phyloP scores from a whole-genome alignment of 805 yeast species.

The Ascoidea rubescens region DNA sequence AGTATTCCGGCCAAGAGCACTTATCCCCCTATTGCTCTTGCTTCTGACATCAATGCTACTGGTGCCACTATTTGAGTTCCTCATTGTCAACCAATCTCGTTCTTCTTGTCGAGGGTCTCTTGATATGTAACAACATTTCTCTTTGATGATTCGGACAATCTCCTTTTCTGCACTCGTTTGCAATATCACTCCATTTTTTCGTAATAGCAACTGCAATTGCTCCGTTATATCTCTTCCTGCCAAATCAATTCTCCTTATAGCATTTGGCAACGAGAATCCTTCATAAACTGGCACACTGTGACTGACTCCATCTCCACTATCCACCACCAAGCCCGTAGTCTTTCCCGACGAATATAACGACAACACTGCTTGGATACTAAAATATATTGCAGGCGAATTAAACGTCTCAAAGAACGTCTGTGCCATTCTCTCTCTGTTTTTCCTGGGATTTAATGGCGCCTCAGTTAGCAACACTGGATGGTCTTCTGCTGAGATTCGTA shows the following conservation, averaged over 20 bases:
- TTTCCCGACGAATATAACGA: slow-evolving; percentile 79
- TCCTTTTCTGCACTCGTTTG: slow-evolving; percentile 71
- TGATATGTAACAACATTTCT: slow-evolving; percentile 54
- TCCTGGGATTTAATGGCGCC: slow-evolving; percentile 67
- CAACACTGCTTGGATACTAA: slow-evolving; percentile 64
- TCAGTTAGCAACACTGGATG: slow-evolving; percentile 85
- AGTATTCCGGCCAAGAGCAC: too few species aligned
- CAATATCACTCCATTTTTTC: slow-evolving; percentile 52
- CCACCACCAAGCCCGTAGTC: slow-evolving; percentile 82
- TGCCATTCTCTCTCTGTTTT: slow-evolving; percentile 45
- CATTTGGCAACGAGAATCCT: slow-evolving; percentile 68
- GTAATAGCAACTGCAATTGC: slow-evolving; percentile 50
- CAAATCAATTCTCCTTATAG: slow-evolving; percentile 60
- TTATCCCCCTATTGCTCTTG: not conserved
- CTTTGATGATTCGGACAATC: slow-evolving; percentile 67
- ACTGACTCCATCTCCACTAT: slow-evolving; percentile 88
- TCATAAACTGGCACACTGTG: slow-evolving; percentile 83
- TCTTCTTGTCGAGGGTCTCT: slow-evolving; percentile 44
- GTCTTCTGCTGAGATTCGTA: slow-evolving; percentile 51
- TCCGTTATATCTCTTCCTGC: slow-evolving; percentile 85
- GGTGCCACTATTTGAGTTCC: slow-evolving; percentile 6
- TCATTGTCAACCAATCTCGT: slow-evolving; percentile 21
- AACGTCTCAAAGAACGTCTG: slow-evolving; percentile 61
- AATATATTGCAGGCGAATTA: slow-evolving; percentile 62
- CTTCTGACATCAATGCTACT: slow-evolving; percentile 5